Conservation (phyloP, 495 filamentous ascomycete species). For the Neurospora sp. region DNA sequence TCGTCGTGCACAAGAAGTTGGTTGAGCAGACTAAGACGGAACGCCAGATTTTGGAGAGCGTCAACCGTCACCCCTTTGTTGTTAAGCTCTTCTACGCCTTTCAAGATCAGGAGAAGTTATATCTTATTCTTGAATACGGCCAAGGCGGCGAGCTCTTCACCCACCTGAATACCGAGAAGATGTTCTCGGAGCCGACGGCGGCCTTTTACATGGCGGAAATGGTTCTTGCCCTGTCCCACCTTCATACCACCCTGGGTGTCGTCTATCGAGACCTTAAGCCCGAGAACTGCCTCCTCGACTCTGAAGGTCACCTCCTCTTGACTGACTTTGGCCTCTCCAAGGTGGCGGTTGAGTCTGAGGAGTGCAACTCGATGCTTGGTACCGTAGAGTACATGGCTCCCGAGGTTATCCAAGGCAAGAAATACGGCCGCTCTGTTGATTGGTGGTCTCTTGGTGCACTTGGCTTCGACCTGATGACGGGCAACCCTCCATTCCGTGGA, state of each 20-base stretch:
- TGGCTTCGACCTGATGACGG: slow-evolving; percentile 84
- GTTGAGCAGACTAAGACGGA: slow-evolving; percentile 97
- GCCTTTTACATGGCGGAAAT: slow-evolving; percentile 99
- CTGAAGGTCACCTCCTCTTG: slow-evolving; percentile 81
- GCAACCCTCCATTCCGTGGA: slow-evolving; percentile 78
- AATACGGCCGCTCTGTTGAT: slow-evolving; percentile 88
- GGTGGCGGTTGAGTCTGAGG: slow-evolving; percentile 73
- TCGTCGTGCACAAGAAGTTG: slow-evolving; percentile 84
- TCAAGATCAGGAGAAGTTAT: slow-evolving; percentile 95
- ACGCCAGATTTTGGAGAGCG: slow-evolving; percentile 82
- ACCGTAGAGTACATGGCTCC: slow-evolving; percentile 99
- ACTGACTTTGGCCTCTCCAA: slow-evolving; percentile 97
- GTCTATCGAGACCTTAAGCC: slow-evolving; percentile 96
- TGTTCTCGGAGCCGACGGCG: slow-evolving; percentile 79
- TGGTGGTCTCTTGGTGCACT: slow-evolving; percentile 97
- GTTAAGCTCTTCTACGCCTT: slow-evolving; percentile 98
- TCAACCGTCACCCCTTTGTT: slow-evolving; percentile 92
- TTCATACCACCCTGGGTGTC: slow-evolving; percentile 84
- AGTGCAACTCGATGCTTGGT: slow-evolving; percentile 80
- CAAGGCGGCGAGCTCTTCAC: slow-evolving; percentile 91
- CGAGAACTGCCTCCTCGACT: slow-evolving; percentile 92
- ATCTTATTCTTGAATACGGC: slow-evolving; percentile 97
- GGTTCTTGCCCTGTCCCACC: slow-evolving; percentile 83
- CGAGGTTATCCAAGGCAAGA: slow-evolving; percentile 74
- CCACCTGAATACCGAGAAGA: slow-evolving; percentile 78